These are phyloP conservation scores for Brasilioporus rufonigricans DNA, from an alignment of 768 basidiomycete species.

Conservation along the genomic window DNA sequence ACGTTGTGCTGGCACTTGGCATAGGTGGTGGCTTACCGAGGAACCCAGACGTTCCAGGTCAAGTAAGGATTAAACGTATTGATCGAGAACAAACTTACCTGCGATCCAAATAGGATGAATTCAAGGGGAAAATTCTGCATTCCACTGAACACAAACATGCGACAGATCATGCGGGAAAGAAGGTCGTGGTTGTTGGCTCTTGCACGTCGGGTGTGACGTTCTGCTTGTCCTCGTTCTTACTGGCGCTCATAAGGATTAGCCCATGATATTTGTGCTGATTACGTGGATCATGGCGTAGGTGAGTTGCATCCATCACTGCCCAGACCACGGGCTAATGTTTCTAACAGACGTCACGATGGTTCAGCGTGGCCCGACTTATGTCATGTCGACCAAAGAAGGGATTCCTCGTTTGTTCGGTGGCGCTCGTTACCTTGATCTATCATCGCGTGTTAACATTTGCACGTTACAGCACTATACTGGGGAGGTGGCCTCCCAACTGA, in stretches of 20 bases:
- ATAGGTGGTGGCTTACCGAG: constrained; percentile 44
- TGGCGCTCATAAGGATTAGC: constrained; percentile 47
- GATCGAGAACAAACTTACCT: not conserved
- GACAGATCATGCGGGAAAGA: too few species aligned
- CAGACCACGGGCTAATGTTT: too few species aligned
- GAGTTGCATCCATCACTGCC: too few species aligned
- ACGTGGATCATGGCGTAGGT: constrained; percentile 45
- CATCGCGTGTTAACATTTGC: not conserved
- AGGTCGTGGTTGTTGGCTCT: too few species aligned
- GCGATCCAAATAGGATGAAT: too few species aligned
- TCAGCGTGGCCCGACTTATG: constrained; percentile 54
- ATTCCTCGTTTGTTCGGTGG: constrained; percentile 25
- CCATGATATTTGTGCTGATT: constrained; percentile 51
- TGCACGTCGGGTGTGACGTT: too few species aligned
- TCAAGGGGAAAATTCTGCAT: constrained; percentile 63
- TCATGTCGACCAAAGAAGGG: constrained; percentile 47
- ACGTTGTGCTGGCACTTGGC: constrained; percentile 51
- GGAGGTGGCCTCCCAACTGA: constrained; percentile 48
- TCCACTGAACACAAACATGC: too few species aligned
- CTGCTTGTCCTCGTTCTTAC: too few species aligned
- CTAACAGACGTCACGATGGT: constrained; percentile 43
- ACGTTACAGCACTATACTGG: too few species aligned
- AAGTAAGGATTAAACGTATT: constrained; percentile 28
- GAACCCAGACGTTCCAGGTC: constrained; percentile 44
- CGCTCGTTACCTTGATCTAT: constrained; percentile 12